These are phyloP conservation scores for Paramecium tetraurelia DNA, from an alignment of 73 alveolate genomes.

Conservation along the genomic window DNA sequence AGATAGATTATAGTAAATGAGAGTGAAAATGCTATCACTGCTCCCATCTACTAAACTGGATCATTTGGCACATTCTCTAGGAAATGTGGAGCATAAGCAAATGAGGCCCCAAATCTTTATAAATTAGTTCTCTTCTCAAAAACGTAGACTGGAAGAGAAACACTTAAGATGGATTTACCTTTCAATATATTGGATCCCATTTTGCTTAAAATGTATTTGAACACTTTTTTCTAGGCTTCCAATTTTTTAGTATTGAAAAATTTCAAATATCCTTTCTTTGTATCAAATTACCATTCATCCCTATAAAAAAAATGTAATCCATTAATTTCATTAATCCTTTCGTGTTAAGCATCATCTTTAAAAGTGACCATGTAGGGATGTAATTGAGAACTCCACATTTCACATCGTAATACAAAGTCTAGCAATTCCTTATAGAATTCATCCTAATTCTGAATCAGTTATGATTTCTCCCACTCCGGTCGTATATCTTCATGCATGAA, in stretches of 20 bases:
- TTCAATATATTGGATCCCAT: constrained; percentile 72
- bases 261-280: neutral
- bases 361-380: neutral
- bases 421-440: neutral
- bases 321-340: neutral
- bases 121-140: constrained; percentile 72
- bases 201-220: constrained; percentile 63
- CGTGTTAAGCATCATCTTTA: neutral
- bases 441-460: neutral
- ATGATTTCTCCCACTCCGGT: neutral
- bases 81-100: constrained; percentile 68
- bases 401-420: neutral
- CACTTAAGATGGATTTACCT: constrained; percentile 69
- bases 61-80: constrained; percentile 67
- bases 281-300: constrained; percentile 44
- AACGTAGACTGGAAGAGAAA: constrained; percentile 76
- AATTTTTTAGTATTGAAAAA: constrained; percentile 27
- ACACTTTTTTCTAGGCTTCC: constrained; percentile 64
- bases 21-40: constrained; percentile 60
- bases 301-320: neutral
- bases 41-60: constrained; percentile 66
- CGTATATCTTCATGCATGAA: neutral
- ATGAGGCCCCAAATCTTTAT: constrained; percentile 62
- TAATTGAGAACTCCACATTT: neutral
- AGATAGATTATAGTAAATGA: constrained; percentile 58